Conservation (phyloP, 257 asterid genomes). For the Apocynum venetum region DNA sequence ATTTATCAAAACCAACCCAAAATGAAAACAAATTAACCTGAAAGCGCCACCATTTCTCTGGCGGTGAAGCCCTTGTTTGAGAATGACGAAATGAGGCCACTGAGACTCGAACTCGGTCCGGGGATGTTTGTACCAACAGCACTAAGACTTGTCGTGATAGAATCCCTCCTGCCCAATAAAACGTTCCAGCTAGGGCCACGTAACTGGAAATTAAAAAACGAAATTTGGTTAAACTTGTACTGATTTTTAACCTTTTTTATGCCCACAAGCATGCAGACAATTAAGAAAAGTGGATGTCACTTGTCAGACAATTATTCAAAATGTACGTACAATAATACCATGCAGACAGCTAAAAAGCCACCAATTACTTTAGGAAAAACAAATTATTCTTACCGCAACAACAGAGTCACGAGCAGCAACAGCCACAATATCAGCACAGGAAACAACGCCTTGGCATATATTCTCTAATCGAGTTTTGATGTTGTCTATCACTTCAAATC, state of each 20-base stretch:
- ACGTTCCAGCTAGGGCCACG: constrained; percentile 67
- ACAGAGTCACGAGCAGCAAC: constrained; percentile 65
- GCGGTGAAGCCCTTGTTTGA: constrained; percentile 59
- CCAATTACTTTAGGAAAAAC: not conserved
- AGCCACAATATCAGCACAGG: constrained; percentile 74
- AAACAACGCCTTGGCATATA: constrained; percentile 46
- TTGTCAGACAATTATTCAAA: not conserved
- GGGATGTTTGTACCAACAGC: constrained; percentile 56
- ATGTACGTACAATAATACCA: not conserved
- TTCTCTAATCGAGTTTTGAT: constrained; percentile 58
- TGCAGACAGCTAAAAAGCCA: not conserved
- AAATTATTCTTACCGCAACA: constrained; percentile 43
- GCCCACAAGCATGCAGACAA: not conserved
- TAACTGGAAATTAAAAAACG: constrained; percentile 21
- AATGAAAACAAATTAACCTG: constrained; percentile 33
- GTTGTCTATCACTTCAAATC: constrained; percentile 59
- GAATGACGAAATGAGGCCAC: constrained; percentile 48
- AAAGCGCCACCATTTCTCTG: constrained; percentile 66
- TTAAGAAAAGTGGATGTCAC: not conserved
- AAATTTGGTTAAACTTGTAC: not conserved
- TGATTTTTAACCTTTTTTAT: too few species aligned
- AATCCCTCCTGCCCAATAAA: constrained; percentile 61
- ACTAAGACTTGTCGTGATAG: constrained; percentile 47
- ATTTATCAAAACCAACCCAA: too few species aligned
- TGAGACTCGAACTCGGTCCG: constrained; percentile 36